Conservation (phyloP, 495 filamentous ascomycete species). For the Rhypophila decipiens region DNA sequence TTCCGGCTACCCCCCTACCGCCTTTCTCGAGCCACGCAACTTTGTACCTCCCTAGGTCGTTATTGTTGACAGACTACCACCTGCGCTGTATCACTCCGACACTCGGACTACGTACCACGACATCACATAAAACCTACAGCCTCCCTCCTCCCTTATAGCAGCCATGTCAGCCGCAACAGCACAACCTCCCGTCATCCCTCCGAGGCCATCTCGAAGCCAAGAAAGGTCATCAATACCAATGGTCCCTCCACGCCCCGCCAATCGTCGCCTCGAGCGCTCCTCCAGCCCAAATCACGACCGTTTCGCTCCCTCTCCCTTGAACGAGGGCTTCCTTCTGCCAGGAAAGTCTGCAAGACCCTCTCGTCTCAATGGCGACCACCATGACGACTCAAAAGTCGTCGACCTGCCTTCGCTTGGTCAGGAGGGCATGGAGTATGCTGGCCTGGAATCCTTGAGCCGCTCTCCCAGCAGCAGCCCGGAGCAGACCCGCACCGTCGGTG, state of each 20-base stretch:
- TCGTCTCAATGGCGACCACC: slow-evolving; percentile 40
- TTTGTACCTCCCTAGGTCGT: slow-evolving; percentile 3
- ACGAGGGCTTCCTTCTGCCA: slow-evolving; percentile 48
- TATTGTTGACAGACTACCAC: slow-evolving; percentile 3
- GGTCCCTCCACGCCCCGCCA: slow-evolving; percentile 65
- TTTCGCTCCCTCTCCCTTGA: slow-evolving; percentile 81
- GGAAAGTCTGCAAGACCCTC: slow-evolving; percentile 22
- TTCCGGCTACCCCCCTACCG: slow-evolving; percentile 1
- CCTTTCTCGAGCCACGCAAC: too few relatives aligned
- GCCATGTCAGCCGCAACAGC: slow-evolving; percentile 43
- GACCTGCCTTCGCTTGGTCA: slow-evolving; percentile 79
- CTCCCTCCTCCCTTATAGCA: background rate
- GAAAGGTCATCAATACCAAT: slow-evolving; percentile 42
- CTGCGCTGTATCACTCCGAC: background rate
- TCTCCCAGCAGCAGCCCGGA: slow-evolving; percentile 40
- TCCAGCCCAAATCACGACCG: slow-evolving; percentile 68
- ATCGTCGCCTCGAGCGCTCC: slow-evolving; percentile 65
- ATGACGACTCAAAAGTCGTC: slow-evolving; percentile 67
- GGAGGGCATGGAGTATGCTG: slow-evolving; percentile 83
- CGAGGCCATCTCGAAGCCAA: slow-evolving; percentile 51
- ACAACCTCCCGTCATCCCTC: slow-evolving; percentile 53
- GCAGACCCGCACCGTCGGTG: slow-evolving; percentile 71
- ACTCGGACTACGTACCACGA: background rate
- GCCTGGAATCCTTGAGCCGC: slow-evolving; percentile 40
- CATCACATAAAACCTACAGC: background rate